phyloP scores from a whole-genome alignment of 140 eudicot genomes.

The Ambrosia hybrid region DNA sequence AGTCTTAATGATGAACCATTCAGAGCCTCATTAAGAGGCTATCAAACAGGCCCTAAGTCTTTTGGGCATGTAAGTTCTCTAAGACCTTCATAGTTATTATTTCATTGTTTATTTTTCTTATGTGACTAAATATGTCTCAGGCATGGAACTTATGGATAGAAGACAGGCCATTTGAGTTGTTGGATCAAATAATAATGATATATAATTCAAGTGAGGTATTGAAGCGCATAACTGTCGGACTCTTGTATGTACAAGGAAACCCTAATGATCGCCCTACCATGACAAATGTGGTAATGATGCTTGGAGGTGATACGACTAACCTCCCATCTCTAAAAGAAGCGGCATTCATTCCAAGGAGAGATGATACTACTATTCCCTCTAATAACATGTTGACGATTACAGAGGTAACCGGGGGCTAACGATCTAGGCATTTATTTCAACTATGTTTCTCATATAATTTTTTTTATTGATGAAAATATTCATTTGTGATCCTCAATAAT shows the following conservation, averaged over 20 bases:
- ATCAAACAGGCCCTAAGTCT: too few relatives aligned
- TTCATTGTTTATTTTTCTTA: neutral
- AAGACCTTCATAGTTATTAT: neutral
- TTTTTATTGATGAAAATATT: too few relatives aligned
- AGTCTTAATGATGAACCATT: too few relatives aligned
- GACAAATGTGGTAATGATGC: slow-evolving; percentile 47
- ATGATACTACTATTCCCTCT: neutral
- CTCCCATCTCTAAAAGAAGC: slow-evolving; percentile 54
- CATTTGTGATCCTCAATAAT: too few relatives aligned
- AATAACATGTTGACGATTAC: too few relatives aligned
- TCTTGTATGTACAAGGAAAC: too few relatives aligned
- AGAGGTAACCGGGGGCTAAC: too few relatives aligned
- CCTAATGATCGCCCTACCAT: slow-evolving; percentile 54
- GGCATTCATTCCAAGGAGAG: slow-evolving; percentile 9
- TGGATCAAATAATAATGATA: slow-evolving; percentile 20
- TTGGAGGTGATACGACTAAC: slow-evolving; percentile 41
- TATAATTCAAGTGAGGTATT: slow-evolving; percentile 43
- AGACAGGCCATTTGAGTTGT: slow-evolving; percentile 15
- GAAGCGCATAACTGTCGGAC: slow-evolving; percentile 34
- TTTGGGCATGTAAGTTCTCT: slow-evolving; percentile 39
- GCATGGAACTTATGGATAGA: slow-evolving; percentile 63
- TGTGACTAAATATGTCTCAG: slow-evolving; percentile 20
- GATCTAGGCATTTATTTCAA: too few relatives aligned
- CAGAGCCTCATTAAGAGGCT: too few relatives aligned
- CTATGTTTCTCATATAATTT: too few relatives aligned